A percentile compares a stretch with the other conserved stretches of the same genome.
Conservation (phyloP, 75 land plant genomes). For the Azolla pinnata region DNA sequence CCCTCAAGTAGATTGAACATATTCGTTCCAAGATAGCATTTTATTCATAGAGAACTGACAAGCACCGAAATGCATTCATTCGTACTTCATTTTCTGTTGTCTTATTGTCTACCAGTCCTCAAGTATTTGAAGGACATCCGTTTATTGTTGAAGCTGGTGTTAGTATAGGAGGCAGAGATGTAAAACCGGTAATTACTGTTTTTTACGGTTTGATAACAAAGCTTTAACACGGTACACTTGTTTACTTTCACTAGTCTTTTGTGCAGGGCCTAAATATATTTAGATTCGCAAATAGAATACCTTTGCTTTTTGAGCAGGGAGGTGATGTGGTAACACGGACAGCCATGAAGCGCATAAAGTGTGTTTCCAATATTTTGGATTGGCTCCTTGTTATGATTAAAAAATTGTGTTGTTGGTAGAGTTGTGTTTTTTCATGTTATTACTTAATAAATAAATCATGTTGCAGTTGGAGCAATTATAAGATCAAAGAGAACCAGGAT, state of each 20-base stretch:
- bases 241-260: neutral
- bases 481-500: conserved; percentile 91
- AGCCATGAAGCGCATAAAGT: conserved; percentile 92
- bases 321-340: conserved; percentile 97
- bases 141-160: conserved; percentile 94
- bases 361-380: conserved; percentile 8
- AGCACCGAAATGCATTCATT: too few relatives aligned
- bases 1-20: too few relatives aligned
- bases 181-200: conserved; percentile 83
- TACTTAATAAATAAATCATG: too few relatives aligned
- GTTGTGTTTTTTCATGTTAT: too few relatives aligned
- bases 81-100: neutral
- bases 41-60: too few relatives aligned
- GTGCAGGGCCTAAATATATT: conserved; percentile 84
- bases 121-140: conserved; percentile 99
- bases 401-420: neutral
- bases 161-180: conserved; percentile 95
- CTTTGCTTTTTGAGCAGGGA: conserved; percentile 98
- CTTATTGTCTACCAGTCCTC: conserved; percentile 43
- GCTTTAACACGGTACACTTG: neutral
- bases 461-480: conserved; percentile 85
- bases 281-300: conserved; percentile 95
- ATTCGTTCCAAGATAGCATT: too few relatives aligned
- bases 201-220: neutral
- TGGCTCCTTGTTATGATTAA: neutral